Evolutionary conservation across 805 yeast genomes (phyloP).

Genomic region (Cyberlindnera amylophila): DNA sequence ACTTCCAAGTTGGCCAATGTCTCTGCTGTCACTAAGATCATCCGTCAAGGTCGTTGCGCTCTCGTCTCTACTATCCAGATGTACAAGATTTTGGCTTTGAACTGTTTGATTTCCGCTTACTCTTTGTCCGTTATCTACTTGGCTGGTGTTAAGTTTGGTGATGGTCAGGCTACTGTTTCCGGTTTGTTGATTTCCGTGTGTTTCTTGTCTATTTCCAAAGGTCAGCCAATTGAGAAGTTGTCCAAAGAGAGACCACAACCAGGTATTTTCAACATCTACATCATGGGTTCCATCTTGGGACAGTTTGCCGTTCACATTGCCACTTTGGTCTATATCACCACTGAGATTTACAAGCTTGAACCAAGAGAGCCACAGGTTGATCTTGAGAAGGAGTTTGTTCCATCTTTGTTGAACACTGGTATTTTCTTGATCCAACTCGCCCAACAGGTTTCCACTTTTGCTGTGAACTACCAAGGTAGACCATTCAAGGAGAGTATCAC

Average conservation of each 20-base stretch:
- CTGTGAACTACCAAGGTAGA: constrained; percentile 94
- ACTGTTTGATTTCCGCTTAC: constrained; percentile 95
- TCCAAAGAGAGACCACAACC: constrained; percentile 96
- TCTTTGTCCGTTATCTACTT: constrained; percentile 89
- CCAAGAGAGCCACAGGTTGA: constrained; percentile 92
- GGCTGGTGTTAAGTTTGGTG: constrained; percentile 98
- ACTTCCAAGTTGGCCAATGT: constrained; percentile 93
- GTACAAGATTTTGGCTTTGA: constrained; percentile 96
- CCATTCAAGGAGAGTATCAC: constrained; percentile 90
- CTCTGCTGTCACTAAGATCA: constrained; percentile 84
- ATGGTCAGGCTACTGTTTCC: constrained; percentile 96
- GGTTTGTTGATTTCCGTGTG: constrained; percentile 90
- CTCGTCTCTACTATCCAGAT: constrained; percentile 95
- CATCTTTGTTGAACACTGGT: constrained; percentile 92
- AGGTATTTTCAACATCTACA: constrained; percentile 91
- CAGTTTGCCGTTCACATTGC: constrained; percentile 92
- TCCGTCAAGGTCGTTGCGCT: constrained; percentile 98
- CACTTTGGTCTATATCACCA: constrained; percentile 77
- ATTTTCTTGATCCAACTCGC: constrained; percentile 91
- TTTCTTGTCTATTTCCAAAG: constrained; percentile 92
- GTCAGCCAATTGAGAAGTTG: constrained; percentile 82
- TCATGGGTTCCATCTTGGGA: constrained; percentile 96
- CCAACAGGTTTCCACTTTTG: constrained; percentile 96
- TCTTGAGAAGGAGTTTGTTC: constrained; percentile 81
- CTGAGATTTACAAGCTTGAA: constrained; percentile 79